These are phyloP conservation scores for Lachancea cidri DNA, from an alignment of 805 yeast species.

Conservation along the genomic window DNA sequence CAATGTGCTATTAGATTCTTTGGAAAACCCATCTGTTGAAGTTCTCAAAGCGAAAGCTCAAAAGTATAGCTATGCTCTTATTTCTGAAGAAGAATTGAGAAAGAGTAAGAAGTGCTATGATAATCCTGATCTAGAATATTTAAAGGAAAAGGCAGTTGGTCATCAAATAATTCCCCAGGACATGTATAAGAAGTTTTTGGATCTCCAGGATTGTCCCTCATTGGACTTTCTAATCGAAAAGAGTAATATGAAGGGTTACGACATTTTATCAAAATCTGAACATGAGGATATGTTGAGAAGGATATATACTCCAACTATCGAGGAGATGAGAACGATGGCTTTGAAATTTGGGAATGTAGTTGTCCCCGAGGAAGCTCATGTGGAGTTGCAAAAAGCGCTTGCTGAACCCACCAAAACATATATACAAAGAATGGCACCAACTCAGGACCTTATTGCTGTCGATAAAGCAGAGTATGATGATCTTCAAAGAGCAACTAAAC, in stretches of 20 bases:
- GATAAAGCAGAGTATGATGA: slow-evolving; percentile 12
- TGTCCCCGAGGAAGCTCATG: slow-evolving; percentile 12
- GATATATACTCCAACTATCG: slow-evolving; percentile 11
- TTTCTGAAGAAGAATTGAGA: slow-evolving; percentile 10
- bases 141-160: slow-evolving; percentile 16
- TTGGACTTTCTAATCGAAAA: slow-evolving; percentile 24
- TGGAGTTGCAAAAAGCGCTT: slow-evolving; percentile 9
- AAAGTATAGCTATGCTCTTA: slow-evolving; percentile 10
- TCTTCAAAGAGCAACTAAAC: slow-evolving; percentile 7
- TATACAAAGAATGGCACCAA: slow-evolving; percentile 23
- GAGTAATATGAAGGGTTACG: slow-evolving; percentile 22
- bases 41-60: slow-evolving; percentile 20
- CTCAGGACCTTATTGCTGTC: slow-evolving; percentile 14
- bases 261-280: slow-evolving; percentile 16
- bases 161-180: slow-evolving; percentile 12
- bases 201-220: slow-evolving; percentile 13
- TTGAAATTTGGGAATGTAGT: slow-evolving; percentile 10
- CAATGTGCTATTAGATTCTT: slow-evolving; percentile 11
- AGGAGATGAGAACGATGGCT: slow-evolving; percentile 9
- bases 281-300: slow-evolving; percentile 13
- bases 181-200: slow-evolving; percentile 7
- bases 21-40: slow-evolving; percentile 12
- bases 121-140: slow-evolving; percentile 15
- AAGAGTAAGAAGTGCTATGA: slow-evolving; percentile 2
- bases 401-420: slow-evolving; percentile 24